Conservation (phyloP, 306 rosid genomes). For the Chamaecrista fasciculata region DNA sequence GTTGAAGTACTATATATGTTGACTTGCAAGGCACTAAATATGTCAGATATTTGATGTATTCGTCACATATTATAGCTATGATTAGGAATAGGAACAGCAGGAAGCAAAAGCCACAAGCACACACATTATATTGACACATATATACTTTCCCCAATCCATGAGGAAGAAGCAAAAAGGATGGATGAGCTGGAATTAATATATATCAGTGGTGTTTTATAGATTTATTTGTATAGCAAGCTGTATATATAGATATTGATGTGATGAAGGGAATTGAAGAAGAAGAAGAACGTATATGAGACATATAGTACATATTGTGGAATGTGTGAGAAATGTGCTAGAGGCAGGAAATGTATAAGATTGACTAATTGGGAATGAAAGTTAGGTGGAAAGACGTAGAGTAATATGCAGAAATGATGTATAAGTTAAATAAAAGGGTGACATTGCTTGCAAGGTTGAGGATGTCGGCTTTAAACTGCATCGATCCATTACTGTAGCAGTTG, state of each 20-base stretch:
- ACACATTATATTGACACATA: no score
- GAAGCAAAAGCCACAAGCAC: no score
- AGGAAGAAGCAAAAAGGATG: slow-evolving; percentile 10
- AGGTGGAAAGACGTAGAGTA: slow-evolving; percentile 19
- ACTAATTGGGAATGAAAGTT: background rate
- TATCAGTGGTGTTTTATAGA: no score
- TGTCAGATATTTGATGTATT: background rate
- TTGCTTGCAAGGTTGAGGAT: slow-evolving; percentile 41
- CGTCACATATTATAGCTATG: background rate
- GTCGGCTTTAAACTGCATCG: slow-evolving; percentile 29
- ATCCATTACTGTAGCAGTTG: slow-evolving; percentile 25
- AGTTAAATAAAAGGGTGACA: slow-evolving; percentile 19
- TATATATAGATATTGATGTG: background rate
- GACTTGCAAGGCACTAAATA: slow-evolving; percentile 33
- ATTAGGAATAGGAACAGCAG: background rate
- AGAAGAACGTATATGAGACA: no score
- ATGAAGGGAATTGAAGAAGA: no score
- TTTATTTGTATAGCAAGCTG: no score
- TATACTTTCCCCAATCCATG: slow-evolving; percentile 7
- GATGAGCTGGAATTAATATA: background rate
- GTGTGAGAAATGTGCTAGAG: no score
- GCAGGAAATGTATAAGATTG: no score
- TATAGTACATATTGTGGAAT: no score
- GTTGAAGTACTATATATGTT: background rate
- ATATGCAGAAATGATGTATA: slow-evolving; percentile 20